These are phyloP conservation scores for Rhytidhysteron rufulum DNA, from an alignment of 2,329 filamentous ascomycete genomes.

Conservation along the genomic window DNA sequence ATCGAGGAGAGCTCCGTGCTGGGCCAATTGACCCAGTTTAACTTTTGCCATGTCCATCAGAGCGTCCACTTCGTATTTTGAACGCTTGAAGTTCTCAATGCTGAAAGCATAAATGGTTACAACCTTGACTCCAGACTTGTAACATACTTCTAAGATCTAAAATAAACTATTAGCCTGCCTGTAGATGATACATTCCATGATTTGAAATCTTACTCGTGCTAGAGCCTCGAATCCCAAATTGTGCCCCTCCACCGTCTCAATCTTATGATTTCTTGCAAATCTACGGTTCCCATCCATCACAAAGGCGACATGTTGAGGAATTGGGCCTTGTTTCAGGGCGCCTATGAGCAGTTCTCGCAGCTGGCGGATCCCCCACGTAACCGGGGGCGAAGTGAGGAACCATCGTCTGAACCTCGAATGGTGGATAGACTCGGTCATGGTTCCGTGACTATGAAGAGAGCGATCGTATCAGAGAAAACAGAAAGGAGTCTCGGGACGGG, in stretches of 20 bases:
- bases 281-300: constrained; percentile 98
- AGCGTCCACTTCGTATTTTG: constrained; percentile 92
- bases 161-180: constrained; percentile 1
- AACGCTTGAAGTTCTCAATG: constrained; percentile 98
- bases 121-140: constrained; percentile 93
- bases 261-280: constrained; percentile 83
- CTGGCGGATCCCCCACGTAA: constrained; percentile 80
- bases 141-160: constrained; percentile 90
- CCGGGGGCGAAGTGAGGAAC: constrained; percentile 82
- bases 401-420: constrained; percentile 65
- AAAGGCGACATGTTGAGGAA: constrained; percentile 96
- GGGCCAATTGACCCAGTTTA: constrained; percentile 84
- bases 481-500: not conserved
- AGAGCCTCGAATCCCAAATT: constrained; percentile 94
- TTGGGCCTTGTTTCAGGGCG: constrained; percentile 81
- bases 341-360: constrained; percentile 83
- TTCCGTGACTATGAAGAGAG: constrained; percentile 6
- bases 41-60: constrained; percentile 97
- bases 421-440: constrained; percentile 49
- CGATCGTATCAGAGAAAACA: no score
- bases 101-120: constrained; percentile 98
- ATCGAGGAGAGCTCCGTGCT: constrained; percentile 90
- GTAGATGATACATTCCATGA: constrained; percentile 2
- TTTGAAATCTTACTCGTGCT: constrained; percentile 62
- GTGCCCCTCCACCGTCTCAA: constrained; percentile 95